Percentiles rank a stretch among this genome's conserved stretches.
phyloP scores from a whole-genome alignment of 495 filamentous ascomycete genomes.

The Jackrogersella multiformis region DNA sequence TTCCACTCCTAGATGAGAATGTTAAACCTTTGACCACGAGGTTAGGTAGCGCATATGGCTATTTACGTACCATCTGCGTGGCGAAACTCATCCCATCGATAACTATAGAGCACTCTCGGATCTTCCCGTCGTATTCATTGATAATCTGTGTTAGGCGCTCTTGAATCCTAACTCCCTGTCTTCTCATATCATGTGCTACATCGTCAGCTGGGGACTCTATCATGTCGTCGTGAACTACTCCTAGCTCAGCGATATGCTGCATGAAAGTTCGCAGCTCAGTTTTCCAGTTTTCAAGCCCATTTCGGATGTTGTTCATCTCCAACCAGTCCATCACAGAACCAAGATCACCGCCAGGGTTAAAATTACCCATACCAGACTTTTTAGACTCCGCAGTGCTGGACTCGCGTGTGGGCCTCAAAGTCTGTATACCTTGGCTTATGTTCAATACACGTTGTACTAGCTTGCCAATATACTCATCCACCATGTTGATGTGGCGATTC shows the following conservation, averaged over 20 bases:
- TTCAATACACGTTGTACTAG: not conserved
- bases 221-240: not conserved
- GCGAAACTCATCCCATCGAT: constrained; percentile 4
- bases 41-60: not conserved
- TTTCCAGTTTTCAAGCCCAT: constrained; percentile 2
- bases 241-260: not conserved
- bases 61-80: not conserved
- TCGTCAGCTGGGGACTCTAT: not conserved
- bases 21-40: not conserved
- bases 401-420: not conserved
- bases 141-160: constrained; percentile 1
- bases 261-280: not conserved
- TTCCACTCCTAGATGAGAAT: constrained; percentile 2
- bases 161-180: not conserved
- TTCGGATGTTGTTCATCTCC: not conserved
- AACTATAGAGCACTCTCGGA: not conserved
- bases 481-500: not conserved
- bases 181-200: not conserved
- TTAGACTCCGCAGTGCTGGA: not conserved
- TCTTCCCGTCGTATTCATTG: constrained; percentile 5
- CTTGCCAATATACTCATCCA: not conserved
- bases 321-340: not conserved
- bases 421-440: not conserved
- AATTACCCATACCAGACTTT: not conserved
- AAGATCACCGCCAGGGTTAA: not conserved